phyloP scores from a whole-genome alignment of 2,329 filamentous ascomycete species.

The Keithomyces neogunnii region DNA sequence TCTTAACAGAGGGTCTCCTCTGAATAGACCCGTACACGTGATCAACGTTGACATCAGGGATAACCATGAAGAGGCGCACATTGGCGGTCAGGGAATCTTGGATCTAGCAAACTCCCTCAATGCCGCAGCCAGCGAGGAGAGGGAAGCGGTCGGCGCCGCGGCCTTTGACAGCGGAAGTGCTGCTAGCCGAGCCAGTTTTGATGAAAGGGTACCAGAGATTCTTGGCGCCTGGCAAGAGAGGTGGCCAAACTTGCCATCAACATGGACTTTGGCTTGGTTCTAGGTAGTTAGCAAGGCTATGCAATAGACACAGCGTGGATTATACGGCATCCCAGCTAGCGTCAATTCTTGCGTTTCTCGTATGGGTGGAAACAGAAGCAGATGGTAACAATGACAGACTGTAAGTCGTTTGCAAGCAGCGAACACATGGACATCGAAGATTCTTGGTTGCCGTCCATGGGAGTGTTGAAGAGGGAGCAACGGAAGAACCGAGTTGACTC shows the following conservation, averaged over 20 bases:
- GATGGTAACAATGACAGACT: no score
- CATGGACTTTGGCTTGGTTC: constrained; percentile 96
- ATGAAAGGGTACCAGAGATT: constrained; percentile 88
- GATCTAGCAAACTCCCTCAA: constrained; percentile 85
- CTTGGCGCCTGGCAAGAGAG: constrained; percentile 88
- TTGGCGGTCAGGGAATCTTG: constrained; percentile 85
- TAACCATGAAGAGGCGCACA: constrained; percentile 91
- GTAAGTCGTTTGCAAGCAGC: no score
- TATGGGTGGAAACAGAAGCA: no score
- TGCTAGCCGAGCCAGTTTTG: constrained; percentile 67
- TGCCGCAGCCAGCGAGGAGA: constrained; percentile 67
- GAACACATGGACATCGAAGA: no score
- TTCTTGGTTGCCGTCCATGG: no score
- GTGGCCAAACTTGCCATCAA: constrained; percentile 82
- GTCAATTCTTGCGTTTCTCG: no score
- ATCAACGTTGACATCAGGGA: constrained; percentile 99
- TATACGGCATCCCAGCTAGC: no score
- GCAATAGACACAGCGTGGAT: not conserved
- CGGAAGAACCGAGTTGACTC: no score
- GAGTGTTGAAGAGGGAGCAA: no score
- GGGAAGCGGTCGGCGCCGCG: constrained; percentile 52
- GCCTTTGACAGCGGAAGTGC: constrained; percentile 64
- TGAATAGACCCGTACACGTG: constrained; percentile 92
- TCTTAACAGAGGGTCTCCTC: constrained; percentile 70
- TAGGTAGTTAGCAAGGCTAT: constrained; percentile 24